Base-by-base conservation (phyloP, 2,329 filamentous ascomycete species). In the Malbranchea zuffiana region DNA sequence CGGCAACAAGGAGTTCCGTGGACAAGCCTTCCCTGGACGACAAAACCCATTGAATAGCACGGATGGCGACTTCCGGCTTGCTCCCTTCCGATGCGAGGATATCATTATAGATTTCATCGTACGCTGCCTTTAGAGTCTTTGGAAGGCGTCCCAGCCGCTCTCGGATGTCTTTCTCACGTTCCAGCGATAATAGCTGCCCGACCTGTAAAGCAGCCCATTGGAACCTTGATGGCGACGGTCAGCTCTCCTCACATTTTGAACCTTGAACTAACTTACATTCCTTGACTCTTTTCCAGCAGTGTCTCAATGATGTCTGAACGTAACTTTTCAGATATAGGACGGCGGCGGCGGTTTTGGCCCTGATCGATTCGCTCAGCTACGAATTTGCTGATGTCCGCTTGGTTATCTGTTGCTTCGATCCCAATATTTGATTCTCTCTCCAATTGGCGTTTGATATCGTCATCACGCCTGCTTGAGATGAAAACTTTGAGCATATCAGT, bases 181-280 rank as follows among this genome's bases (percentile, higher is more conserved):
- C 4, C 3, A 50, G 42, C 2, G 45, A 31, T 2, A 55, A 43
- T 4, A 57, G 34, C 35, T 56, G 44, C 4, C 44, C 39, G 32
- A 56, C 49, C 41, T 59, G 55, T 3, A 59, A 36, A 26, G 31
- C 44, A 6, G 49, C 53, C 54, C 55, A 57, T 39, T 55, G 54
- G 35, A 59, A 57, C 55, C 55, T 57, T 28, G 18, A 17, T 30
- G 13, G n/a, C 16, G 10, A 11, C 16, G 8, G 27, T 11, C 8
- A n/a, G 13, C 8, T 15, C 7, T 19, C 7, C 7, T 18, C 11
- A 18, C n/a, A 33, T 3, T 18, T 33, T 33, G 6, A 11, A 4
- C 10, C 27, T 30, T n/a, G 10, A 8, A 20, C 29, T 8, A 16
- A 36, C 51, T 47, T 42, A 56, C 52, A 56, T 56, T 44, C 52